Conservation (phyloP, 1,139 yeast genomes). For the Pichia sp. region DNA sequence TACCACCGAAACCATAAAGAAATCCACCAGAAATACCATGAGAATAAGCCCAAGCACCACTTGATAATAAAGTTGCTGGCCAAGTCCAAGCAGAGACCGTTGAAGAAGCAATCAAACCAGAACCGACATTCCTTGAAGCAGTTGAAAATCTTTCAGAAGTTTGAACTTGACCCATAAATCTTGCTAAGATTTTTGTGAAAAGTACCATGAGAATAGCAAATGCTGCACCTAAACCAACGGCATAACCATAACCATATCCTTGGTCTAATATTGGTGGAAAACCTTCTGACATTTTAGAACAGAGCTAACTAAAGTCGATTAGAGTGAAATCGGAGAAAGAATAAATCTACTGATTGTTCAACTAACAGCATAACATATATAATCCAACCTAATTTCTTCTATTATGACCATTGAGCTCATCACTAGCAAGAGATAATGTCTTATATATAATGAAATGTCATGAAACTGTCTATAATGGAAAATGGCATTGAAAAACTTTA, state of each 20-base stretch:
- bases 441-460: too few species aligned
- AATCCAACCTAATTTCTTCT: too few species aligned
- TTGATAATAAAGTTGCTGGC: slow-evolving; percentile 32
- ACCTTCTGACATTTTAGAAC: not conserved
- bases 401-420: too few species aligned
- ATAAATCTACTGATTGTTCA: too few species aligned
- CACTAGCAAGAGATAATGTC: too few species aligned
- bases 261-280: slow-evolving; percentile 39
- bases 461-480: too few species aligned
- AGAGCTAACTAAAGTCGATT: too few species aligned
- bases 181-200: slow-evolving; percentile 58
- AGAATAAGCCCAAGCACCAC: slow-evolving; percentile 23
- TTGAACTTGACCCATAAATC: slow-evolving; percentile 74
- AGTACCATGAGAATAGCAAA: slow-evolving; percentile 75
- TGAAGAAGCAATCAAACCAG: slow-evolving; percentile 33
- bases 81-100: slow-evolving; percentile 37
- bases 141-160: slow-evolving; percentile 75
- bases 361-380: too few species aligned
- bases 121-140: slow-evolving; percentile 32
- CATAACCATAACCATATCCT: slow-evolving; percentile 83
- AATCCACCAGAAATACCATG: slow-evolving; percentile 40
- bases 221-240: slow-evolving; percentile 78
- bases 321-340: not conserved
- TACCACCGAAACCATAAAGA: slow-evolving; percentile 51
- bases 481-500: too few species aligned